Evolutionary conservation across 78 protist species (phyloP).

Genomic region (Monosiga brevicollis): DNA sequence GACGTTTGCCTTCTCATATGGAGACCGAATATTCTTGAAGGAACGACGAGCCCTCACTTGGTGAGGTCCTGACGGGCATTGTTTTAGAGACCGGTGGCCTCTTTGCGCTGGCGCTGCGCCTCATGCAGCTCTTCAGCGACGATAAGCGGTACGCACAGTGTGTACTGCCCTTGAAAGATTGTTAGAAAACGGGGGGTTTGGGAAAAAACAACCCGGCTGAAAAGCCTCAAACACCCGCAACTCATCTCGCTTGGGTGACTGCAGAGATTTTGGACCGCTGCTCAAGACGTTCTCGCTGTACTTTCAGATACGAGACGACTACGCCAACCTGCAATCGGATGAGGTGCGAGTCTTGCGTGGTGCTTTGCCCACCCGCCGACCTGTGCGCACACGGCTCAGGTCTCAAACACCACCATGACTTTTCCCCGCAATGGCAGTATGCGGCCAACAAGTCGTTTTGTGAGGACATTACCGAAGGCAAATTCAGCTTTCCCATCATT

Average conservation of each 20-base stretch:
- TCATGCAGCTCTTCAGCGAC: slow-evolving; percentile 28
- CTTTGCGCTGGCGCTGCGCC: slow-evolving; percentile 9
- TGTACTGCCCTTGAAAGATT: background rate
- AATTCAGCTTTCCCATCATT: slow-evolving; percentile 77
- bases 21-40: background rate
- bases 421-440: slow-evolving; percentile 17
- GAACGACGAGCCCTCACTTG: background rate
- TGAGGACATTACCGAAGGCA: slow-evolving; percentile 89
- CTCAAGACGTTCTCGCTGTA: slow-evolving; percentile 62
- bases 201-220: no score
- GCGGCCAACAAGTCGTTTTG: slow-evolving; percentile 48
- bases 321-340: slow-evolving; percentile 59
- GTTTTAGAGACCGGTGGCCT: slow-evolving; percentile 27
- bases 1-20: background rate
- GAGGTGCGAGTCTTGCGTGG: slow-evolving; percentile 8
- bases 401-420: background rate
- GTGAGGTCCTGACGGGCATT: background rate
- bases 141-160: background rate
- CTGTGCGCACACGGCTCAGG: background rate
- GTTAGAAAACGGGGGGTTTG: no score
- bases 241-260: no score
- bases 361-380: background rate
- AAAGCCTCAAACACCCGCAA: no score
- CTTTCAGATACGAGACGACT: slow-evolving; percentile 89
- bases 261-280: slow-evolving; percentile 45